Conservation (phyloP, 768 basidiomycete genomes). For the Amyloporia xantha region DNA sequence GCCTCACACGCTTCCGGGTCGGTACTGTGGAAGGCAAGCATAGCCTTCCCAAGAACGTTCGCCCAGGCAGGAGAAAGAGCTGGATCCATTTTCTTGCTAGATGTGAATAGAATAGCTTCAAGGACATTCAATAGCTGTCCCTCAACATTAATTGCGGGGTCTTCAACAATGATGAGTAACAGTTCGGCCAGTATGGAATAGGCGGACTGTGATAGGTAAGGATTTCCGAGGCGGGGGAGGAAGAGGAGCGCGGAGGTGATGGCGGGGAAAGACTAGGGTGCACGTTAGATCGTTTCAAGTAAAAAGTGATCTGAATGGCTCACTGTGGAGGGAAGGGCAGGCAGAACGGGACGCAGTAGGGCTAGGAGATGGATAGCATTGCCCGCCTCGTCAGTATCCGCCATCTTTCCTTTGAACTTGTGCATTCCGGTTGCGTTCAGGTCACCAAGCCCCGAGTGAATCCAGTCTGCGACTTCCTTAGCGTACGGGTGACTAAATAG, state of each 20-base stretch:
- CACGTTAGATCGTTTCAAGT: slow-evolving; percentile 8
- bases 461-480: slow-evolving; percentile 75
- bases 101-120: slow-evolving; percentile 58
- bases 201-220: slow-evolving; percentile 82
- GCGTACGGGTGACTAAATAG: slow-evolving; percentile 81
- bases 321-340: slow-evolving; percentile 62
- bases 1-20: slow-evolving; percentile 43
- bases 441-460: slow-evolving; percentile 57
- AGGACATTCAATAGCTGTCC: slow-evolving; percentile 57
- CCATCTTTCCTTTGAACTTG: slow-evolving; percentile 52
- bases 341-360: slow-evolving; percentile 56
- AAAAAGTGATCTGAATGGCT: slow-evolving; percentile 24
- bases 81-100: slow-evolving; percentile 63
- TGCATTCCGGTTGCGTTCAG: slow-evolving; percentile 54
- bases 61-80: slow-evolving; percentile 75
- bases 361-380: slow-evolving; percentile 73
- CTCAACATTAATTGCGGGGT: slow-evolving; percentile 41
- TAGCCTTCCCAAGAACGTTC: slow-evolving; percentile 62
- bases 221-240: slow-evolving; percentile 81
- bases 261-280: slow-evolving; percentile 57
- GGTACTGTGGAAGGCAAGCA: slow-evolving; percentile 54
- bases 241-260: slow-evolving; percentile 68
- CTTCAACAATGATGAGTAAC: slow-evolving; percentile 48
- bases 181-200: slow-evolving; percentile 85
- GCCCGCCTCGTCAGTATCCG: slow-evolving; percentile 56